A percentile compares a stretch with the other conserved stretches of the same genome.
phyloP scores from a whole-genome alignment of 192 early-diverging fungal genomes.

The Bifiguratus adelaidae region DNA sequence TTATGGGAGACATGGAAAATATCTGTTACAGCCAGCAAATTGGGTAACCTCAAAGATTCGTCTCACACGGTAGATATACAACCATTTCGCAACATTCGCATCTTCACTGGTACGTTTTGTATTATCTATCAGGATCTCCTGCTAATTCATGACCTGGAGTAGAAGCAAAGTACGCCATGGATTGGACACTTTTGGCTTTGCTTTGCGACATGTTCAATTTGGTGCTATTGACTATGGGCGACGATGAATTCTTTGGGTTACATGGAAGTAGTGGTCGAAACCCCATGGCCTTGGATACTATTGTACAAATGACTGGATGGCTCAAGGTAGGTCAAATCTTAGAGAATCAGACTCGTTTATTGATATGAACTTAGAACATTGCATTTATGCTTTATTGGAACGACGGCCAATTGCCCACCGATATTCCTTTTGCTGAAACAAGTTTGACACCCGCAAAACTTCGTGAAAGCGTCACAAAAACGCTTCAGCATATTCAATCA shows the following conservation, averaged over 20 bases:
- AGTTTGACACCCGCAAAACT: conserved; percentile 39
- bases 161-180: no score
- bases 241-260: conserved; percentile 84
- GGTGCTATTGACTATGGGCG: conserved; percentile 67
- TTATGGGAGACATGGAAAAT: no score
- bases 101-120: no score
- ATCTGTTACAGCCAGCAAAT: no score
- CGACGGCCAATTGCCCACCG: conserved; percentile 22
- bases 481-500: conserved; percentile 67
- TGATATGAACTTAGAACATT: conserved; percentile 39
- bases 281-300: conserved; percentile 34
- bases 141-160: no score
- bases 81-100: no score
- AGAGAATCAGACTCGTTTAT: not conserved
- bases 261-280: conserved; percentile 23
- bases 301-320: conserved; percentile 35
- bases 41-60: no score
- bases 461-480: conserved; percentile 44
- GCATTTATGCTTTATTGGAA: conserved; percentile 73
- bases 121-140: no score
- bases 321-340: conserved; percentile 31
- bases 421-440: conserved; percentile 8
- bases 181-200: conserved; percentile 55
- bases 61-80: no score
- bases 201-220: conserved; percentile 64